Base-by-base conservation (phyloP, 192 early-diverging fungal species). In the Rhizoclosmatium sp. region DNA sequence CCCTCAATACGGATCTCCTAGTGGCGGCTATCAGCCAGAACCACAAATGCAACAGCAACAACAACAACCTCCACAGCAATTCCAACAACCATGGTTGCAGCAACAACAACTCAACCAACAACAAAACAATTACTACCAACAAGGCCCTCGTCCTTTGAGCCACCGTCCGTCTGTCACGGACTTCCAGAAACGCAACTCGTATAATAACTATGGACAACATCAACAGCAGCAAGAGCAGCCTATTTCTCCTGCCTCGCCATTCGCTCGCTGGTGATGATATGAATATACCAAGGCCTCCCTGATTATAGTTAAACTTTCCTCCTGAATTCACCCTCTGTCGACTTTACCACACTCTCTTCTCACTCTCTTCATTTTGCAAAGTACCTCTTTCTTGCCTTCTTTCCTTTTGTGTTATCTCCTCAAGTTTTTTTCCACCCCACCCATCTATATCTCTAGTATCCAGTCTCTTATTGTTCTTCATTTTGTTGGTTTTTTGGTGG, bases 161-260 rank as follows among this genome's bases (percentile, higher is more conserved):
- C 73, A 75, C 5, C 73, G 73, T 44, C 16, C 41, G 9, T 75
- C 73, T 4, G 59, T 46, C 7, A 10, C 73, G 10, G 73, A 75
- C 39, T 71, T 59, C 68, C 39, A 47, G 39, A 64, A 60, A 45
- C 60, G 58, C 73, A 75, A 75, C 39, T 60, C 59, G 14, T 75
- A 59, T 64, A 41, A 41, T 21, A 71, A 71, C 73, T 45, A 64
- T 39, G 67, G 4, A 54, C 51, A 14, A 12, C 7, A n/a, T n/a
- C n/a, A 69, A 69, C 67, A 16, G 51, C 51, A 54, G 51, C 40
- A 69, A 21, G 73, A 75, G 46, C 73, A 75, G 45, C 73, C 73
- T 31, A 75, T 75, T 45, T 75, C 73, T 31, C 73, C 73, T 64
- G 73, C 73, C 7, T 75, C 73, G n/a, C 73, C 73, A 40, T 75